Evolutionary conservation across 805 yeast genomes (phyloP).

Genomic region (Spathaspora gorwiae): DNA sequence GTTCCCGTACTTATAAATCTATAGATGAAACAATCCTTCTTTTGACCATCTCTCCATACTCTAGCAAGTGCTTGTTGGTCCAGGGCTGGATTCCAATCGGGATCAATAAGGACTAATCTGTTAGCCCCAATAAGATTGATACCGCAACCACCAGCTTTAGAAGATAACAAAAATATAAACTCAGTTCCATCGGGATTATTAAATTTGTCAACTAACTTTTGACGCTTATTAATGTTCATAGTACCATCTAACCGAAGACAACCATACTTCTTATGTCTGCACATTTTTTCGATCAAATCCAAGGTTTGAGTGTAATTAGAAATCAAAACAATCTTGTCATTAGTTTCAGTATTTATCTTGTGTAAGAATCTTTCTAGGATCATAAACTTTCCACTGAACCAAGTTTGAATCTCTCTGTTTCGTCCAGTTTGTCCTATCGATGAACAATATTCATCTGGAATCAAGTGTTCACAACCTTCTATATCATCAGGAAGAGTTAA

Average conservation of each 20-base stretch:
- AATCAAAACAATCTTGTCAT: constrained; percentile 91
- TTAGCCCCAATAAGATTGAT: constrained; percentile 96
- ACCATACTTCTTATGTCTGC: constrained; percentile 73
- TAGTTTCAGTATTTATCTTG: constrained; percentile 72
- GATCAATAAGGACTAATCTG: constrained; percentile 78
- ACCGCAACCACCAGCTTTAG: constrained; percentile 99
- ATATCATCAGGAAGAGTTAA: constrained; percentile 71
- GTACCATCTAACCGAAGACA: constrained; percentile 85
- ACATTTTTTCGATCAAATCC: constrained; percentile 83
- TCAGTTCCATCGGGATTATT: constrained; percentile 87
- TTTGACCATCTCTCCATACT: constrained; percentile 99
- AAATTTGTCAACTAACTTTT: constrained; percentile 84
- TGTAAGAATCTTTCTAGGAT: constrained; percentile 81
- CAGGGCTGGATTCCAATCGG: constrained; percentile 98
- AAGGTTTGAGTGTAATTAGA: constrained; percentile 93
- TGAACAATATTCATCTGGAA: constrained; percentile 71
- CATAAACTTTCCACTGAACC: constrained; percentile 82
- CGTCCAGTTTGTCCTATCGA: constrained; percentile 46
- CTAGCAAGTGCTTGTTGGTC: constrained; percentile 97
- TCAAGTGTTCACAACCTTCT: constrained; percentile 57
- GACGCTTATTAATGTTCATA: constrained; percentile 86
- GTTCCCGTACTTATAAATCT: constrained; percentile 92
- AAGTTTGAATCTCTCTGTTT: constrained; percentile 66
- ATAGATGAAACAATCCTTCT: constrained; percentile 92
- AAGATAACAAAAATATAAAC: constrained; percentile 82